Percentiles rank a stretch among this genome's conserved stretches.
Conservation (phyloP, 2,329 filamentous ascomycete species). For the Trichoderma koningii region DNA sequence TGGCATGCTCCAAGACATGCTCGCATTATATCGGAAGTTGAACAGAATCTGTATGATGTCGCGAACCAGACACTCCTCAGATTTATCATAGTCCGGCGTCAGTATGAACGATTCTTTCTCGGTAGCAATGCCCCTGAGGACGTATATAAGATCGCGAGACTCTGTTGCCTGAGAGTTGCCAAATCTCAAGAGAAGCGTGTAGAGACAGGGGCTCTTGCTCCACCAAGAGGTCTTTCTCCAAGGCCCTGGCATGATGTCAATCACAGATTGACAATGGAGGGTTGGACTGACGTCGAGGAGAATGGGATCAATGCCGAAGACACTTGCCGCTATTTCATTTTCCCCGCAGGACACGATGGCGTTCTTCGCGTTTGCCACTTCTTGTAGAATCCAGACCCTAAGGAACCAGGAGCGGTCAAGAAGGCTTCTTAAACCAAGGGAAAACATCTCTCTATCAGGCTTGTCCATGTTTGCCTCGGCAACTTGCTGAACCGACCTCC, state of each 20-base stretch:
- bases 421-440: background rate
- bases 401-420: background rate
- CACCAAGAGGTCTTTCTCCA: conserved; percentile 20
- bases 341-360: background rate
- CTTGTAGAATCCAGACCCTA: conserved; percentile 10
- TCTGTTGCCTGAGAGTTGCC: conserved; percentile 2
- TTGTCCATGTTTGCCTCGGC: background rate
- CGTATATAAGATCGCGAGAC: conserved; percentile 22
- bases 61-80: background rate
- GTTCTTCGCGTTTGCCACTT: background rate
- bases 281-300: fast-evolving
- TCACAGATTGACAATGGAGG: conserved; percentile 26
- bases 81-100: background rate
- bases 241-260: conserved; percentile 27
- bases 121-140: conserved; percentile 15
- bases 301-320: background rate
- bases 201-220: conserved; percentile 17
- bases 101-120: background rate
- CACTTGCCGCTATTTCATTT: background rate
- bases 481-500: background rate
- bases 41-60: background rate
- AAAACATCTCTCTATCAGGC: background rate
- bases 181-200: conserved; percentile 14
- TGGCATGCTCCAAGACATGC: too few relatives aligned
- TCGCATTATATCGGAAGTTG: too few relatives aligned